These are phyloP conservation scores for Exophiala alcalophila DNA, from an alignment of 2,329 filamentous ascomycete genomes.

Conservation along the genomic window DNA sequence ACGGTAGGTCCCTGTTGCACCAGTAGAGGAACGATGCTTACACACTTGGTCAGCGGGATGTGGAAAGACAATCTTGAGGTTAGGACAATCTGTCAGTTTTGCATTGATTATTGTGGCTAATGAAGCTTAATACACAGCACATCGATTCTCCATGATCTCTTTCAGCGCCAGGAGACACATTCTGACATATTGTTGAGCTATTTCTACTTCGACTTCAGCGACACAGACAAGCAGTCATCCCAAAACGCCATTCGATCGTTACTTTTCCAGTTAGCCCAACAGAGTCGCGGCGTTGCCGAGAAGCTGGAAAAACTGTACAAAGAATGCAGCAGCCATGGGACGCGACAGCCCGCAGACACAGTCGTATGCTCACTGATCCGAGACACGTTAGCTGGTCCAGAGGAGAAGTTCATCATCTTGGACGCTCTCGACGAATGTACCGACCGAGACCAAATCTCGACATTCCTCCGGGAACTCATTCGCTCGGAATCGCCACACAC, in stretches of 20 bases:
- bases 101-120: slow-evolving; percentile 5
- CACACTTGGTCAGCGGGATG: slow-evolving; percentile 12
- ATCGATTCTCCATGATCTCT: too few relatives aligned
- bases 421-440: slow-evolving; percentile 29
- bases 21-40: neutral
- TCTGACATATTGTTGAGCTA: slow-evolving; percentile 12
- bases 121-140: too few relatives aligned
- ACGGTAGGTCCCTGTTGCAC: slow-evolving; percentile 3
- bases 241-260: slow-evolving; percentile 21
- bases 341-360: slow-evolving; percentile 9
- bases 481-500: slow-evolving; percentile 3
- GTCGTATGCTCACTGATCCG: slow-evolving; percentile 4
- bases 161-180: neutral
- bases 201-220: slow-evolving; percentile 30
- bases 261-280: slow-evolving; percentile 13
- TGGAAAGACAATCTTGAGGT: slow-evolving; percentile 22
- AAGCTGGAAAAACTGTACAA: slow-evolving; percentile 12
- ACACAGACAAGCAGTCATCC: slow-evolving; percentile 19
- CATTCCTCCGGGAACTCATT: slow-evolving; percentile 9
- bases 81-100: neutral
- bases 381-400: slow-evolving; percentile 1
- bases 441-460: slow-evolving; percentile 14
- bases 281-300: slow-evolving; percentile 1
- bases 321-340: slow-evolving; percentile 10
- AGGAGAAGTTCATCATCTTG: slow-evolving; percentile 19